phyloP scores from a whole-genome alignment of 75 land plant species.

The Picea glauca region DNA sequence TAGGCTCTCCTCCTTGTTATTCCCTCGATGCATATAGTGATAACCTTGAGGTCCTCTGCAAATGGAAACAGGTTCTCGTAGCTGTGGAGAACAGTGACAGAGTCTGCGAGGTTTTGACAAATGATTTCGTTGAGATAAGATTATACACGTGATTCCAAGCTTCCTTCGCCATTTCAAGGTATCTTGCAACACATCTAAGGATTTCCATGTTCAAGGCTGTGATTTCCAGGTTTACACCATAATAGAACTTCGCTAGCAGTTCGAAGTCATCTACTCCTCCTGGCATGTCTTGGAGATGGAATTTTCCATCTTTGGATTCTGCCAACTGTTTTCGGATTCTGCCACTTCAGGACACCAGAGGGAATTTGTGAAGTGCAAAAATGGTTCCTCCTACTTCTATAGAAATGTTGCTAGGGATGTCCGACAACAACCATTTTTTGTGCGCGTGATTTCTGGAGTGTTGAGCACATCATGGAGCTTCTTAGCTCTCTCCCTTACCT shows the following conservation, averaged over 20 bases:
- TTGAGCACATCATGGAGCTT: too few relatives aligned
- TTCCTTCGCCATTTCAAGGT: slow-evolving; percentile 77
- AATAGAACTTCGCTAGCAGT: slow-evolving; percentile 87
- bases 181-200: slow-evolving; percentile 49
- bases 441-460: too few relatives aligned
- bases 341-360: slow-evolving; percentile 80
- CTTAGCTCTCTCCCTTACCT: too few relatives aligned
- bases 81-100: slow-evolving; percentile 70
- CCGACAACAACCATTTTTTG: slow-evolving; percentile 51
- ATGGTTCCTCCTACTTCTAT: slow-evolving; percentile 11
- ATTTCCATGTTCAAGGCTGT: slow-evolving; percentile 69
- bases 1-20: slow-evolving; percentile 20
- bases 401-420: slow-evolving; percentile 59
- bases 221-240: slow-evolving; percentile 72
- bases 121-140: slow-evolving; percentile 61
- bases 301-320: slow-evolving; percentile 50
- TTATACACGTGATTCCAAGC: slow-evolving; percentile 62
- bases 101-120: slow-evolving; percentile 44
- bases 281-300: slow-evolving; percentile 49
- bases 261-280: slow-evolving; percentile 89
- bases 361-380: slow-evolving; percentile 71
- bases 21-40: slow-evolving; percentile 49
- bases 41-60: slow-evolving; percentile 30
- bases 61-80: slow-evolving; percentile 76
- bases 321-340: slow-evolving; percentile 60